A percentile compares a stretch with the other conserved stretches of the same genome.
phyloP scores from a whole-genome alignment of 345 rosid genomes.

The Moricandia arvensis region DNA sequence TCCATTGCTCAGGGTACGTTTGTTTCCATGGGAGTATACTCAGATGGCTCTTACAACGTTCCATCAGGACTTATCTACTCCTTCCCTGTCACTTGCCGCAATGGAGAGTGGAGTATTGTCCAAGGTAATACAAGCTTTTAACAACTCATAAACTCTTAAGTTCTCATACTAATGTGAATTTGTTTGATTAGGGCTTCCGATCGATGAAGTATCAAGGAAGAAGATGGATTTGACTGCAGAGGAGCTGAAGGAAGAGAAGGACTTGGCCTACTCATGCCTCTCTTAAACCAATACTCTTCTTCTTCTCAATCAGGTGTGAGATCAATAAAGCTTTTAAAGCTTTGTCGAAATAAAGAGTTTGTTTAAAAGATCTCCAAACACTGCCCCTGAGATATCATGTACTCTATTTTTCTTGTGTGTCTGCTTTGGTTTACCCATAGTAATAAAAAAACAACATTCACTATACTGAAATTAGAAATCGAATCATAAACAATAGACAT shows the following conservation, averaged over 20 bases:
- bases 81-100: constrained; percentile 82
- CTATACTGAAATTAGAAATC: neutral
- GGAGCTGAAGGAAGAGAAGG: constrained; percentile 92
- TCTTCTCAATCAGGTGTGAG: constrained; percentile 10
- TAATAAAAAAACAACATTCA: neutral
- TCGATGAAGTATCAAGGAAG: constrained; percentile 92
- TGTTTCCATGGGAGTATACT: constrained; percentile 99
- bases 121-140: constrained; percentile 54
- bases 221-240: constrained; percentile 89
- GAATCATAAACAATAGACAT: neutral
- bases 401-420: neutral
- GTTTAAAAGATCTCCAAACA: constrained; percentile 22
- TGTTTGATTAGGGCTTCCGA: constrained; percentile 55
- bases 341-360: constrained; percentile 30
- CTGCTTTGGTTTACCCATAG: neutral
- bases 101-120: constrained; percentile 91
- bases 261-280: constrained; percentile 94
- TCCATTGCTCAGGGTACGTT: constrained; percentile 64
- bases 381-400: constrained; percentile 13
- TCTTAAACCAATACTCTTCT: constrained; percentile 36
- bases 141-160: neutral
- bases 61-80: constrained; percentile 97
- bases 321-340: constrained; percentile 17
- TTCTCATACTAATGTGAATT: constrained; percentile 2
- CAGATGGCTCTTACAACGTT: constrained; percentile 94